Evolutionary conservation across 2,329 filamentous ascomycete genomes (phyloP).

Genomic region (Ophiocordyceps camponoti-saundersi): DNA sequence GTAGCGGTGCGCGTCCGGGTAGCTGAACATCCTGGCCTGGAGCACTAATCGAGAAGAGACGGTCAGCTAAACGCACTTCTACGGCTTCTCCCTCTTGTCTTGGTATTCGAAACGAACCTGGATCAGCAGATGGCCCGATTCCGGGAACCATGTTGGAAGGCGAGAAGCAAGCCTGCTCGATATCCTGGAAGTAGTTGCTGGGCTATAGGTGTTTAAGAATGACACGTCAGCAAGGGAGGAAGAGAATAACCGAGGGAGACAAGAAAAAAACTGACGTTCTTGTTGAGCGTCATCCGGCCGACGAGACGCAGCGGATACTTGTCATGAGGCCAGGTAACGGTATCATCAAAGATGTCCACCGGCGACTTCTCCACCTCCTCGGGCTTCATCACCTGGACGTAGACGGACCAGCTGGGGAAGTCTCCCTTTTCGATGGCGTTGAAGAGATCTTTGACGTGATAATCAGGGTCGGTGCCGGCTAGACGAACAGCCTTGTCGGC

Average conservation of each 20-base stretch:
- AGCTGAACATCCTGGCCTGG: slow-evolving; percentile 31
- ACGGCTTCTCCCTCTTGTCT: background rate
- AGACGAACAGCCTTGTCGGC: slow-evolving; percentile 17
- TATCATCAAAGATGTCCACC: slow-evolving; percentile 48
- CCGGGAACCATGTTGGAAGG: slow-evolving; percentile 32
- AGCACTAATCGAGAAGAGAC: slow-evolving; percentile 12
- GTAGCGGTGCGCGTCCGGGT: slow-evolving; percentile 31
- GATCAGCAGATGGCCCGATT: slow-evolving; percentile 28
- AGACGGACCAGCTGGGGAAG: slow-evolving; percentile 31
- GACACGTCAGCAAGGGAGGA: background rate
- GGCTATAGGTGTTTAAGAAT: slow-evolving; percentile 18
- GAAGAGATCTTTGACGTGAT: slow-evolving; percentile 18
- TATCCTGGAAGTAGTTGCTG: slow-evolving; percentile 31
- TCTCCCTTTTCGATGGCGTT: slow-evolving; percentile 26
- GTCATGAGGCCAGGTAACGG: slow-evolving; percentile 56
- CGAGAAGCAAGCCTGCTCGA: slow-evolving; percentile 33
- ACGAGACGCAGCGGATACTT: slow-evolving; percentile 46
- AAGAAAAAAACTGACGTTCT: slow-evolving; percentile 15
- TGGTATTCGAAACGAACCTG: slow-evolving; percentile 6
- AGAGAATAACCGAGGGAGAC: background rate
- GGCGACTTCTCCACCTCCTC: slow-evolving; percentile 35
- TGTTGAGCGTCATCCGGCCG: slow-evolving; percentile 51
- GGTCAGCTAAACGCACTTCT: background rate
- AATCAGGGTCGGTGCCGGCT: slow-evolving; percentile 32
- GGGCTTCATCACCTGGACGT: slow-evolving; percentile 35